phyloP scores from a whole-genome alignment of 73 alveolate genomes.

The Paramecium tetraurelia region DNA sequence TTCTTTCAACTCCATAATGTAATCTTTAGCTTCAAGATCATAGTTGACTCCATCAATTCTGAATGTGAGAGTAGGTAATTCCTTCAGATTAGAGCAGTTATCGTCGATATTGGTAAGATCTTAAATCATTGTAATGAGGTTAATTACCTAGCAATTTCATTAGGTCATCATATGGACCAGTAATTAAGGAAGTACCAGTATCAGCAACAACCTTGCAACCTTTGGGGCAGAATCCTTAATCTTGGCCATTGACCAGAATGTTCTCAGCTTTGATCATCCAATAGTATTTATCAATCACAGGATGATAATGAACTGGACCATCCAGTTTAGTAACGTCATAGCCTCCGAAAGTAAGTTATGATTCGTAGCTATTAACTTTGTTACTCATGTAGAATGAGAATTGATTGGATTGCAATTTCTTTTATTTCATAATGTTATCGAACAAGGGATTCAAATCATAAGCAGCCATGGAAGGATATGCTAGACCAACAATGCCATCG shows the following conservation, averaged over 20 bases:
- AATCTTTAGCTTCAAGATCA: slow-evolving; percentile 51
- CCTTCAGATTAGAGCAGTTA: background rate
- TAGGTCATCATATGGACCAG: slow-evolving; percentile 71
- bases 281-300: slow-evolving; percentile 76
- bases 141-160: background rate
- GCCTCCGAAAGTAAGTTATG: slow-evolving; percentile 71
- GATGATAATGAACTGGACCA: slow-evolving; percentile 65
- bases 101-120: slow-evolving; percentile 22
- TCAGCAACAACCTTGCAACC: slow-evolving; percentile 78
- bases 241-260: slow-evolving; percentile 66
- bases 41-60: slow-evolving; percentile 58
- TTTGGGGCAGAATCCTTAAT: slow-evolving; percentile 62
- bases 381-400: slow-evolving; percentile 69
- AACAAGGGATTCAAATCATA: slow-evolving; percentile 64
- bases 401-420: slow-evolving; percentile 61
- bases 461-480: slow-evolving; percentile 78
- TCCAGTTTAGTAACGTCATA: slow-evolving; percentile 35
- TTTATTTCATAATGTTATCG: slow-evolving; percentile 66
- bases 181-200: slow-evolving; percentile 78
- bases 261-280: slow-evolving; percentile 77
- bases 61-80: slow-evolving; percentile 45
- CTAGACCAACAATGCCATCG: slow-evolving; percentile 77
- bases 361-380: slow-evolving; percentile 44
- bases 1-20: slow-evolving; percentile 36
- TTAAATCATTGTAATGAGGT: background rate